Evolutionary conservation across 495 filamentous ascomycete genomes (phyloP).

Genomic region (Aspergillus baeticus): DNA sequence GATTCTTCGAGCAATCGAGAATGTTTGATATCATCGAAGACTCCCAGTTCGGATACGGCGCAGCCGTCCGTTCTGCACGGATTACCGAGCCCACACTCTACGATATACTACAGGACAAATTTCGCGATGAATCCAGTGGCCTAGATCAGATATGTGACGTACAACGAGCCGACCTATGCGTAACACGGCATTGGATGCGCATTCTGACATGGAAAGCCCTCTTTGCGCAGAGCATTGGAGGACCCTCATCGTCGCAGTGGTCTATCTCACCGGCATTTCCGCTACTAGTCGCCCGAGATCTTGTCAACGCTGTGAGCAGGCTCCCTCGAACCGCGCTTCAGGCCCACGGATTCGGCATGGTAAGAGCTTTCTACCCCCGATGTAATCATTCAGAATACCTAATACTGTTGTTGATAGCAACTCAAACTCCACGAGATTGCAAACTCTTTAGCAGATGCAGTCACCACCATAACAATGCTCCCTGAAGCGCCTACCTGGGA

Average conservation of each 20-base stretch:
- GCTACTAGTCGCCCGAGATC: constrained; percentile 39
- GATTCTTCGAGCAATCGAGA: constrained; percentile 36
- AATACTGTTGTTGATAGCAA: constrained; percentile 29
- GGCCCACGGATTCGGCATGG: constrained; percentile 36
- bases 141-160: constrained; percentile 33
- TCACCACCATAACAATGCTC: constrained; percentile 24
- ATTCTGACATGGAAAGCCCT: constrained; percentile 44
- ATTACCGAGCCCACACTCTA: constrained; percentile 23
- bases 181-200: constrained; percentile 49
- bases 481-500: constrained; percentile 12
- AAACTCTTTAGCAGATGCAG: constrained; percentile 43
- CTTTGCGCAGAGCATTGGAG: constrained; percentile 16
- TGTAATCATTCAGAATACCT: neutral
- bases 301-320: constrained; percentile 37
- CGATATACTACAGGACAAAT: constrained; percentile 30
- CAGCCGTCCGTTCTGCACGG: constrained; percentile 12
- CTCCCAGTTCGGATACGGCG: constrained; percentile 13
- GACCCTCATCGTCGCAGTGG: neutral
- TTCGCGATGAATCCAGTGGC: constrained; percentile 30
- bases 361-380: constrained; percentile 9
- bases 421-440: constrained; percentile 49
- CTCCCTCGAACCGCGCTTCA: constrained; percentile 36
- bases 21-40: constrained; percentile 42
- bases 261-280: constrained; percentile 31
- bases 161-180: constrained; percentile 46